Percentiles rank a stretch among this genome's conserved stretches.
These are phyloP conservation scores for Excoecaria cochinchinensis DNA, from an alignment of 345 rosid genomes.

Conservation along the genomic window DNA sequence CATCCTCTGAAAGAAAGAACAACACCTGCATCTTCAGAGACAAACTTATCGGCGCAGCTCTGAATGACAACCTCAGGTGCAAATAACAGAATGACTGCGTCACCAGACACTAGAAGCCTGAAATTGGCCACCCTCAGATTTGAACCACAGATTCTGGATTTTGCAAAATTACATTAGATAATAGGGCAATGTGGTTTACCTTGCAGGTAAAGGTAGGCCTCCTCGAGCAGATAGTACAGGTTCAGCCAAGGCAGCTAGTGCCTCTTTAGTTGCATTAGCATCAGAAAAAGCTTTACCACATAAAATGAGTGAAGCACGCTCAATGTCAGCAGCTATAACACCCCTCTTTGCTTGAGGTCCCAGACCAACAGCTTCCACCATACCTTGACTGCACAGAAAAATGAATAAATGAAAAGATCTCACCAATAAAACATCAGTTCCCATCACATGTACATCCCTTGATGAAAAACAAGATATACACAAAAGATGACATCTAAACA, in stretches of 20 bases:
- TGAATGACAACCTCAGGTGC: conserved; percentile 28
- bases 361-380: conserved; percentile 26
- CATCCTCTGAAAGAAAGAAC: conserved; percentile 27
- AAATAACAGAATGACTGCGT: conserved; percentile 29
- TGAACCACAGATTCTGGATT: conserved; percentile 6
- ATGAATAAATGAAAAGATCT: background rate
- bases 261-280: conserved; percentile 30
- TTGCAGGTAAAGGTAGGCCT: conserved; percentile 32
- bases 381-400: conserved; percentile 17
- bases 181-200: conserved; percentile 9
- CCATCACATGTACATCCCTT: background rate
- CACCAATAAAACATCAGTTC: conserved; percentile 4
- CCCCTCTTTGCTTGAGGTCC: conserved; percentile 29
- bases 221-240: conserved; percentile 37
- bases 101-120: conserved; percentile 34
- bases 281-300: conserved; percentile 36
- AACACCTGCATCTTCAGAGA: conserved; percentile 31
- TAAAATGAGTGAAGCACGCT: conserved; percentile 35
- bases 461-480: background rate
- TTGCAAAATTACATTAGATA: background rate
- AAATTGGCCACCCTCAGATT: conserved; percentile 12
- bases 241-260: conserved; percentile 28
- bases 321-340: conserved; percentile 37
- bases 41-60: conserved; percentile 26
- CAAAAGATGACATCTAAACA: background rate